phyloP scores from a whole-genome alignment of 306 rosid species.

The Quercus parvula region DNA sequence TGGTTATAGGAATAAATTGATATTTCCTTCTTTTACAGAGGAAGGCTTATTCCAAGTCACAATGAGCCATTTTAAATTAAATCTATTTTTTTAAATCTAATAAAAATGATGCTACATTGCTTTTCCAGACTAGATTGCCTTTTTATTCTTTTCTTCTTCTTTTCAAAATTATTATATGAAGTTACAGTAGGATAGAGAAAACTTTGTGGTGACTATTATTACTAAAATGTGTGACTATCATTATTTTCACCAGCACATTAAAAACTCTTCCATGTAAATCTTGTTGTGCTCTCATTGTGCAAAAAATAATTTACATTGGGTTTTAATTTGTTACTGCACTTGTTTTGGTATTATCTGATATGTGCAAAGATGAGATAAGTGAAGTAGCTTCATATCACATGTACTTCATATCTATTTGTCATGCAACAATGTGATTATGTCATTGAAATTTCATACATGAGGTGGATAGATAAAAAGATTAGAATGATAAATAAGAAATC shows the following conservation, averaged over 20 bases:
- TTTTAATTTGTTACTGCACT: background rate
- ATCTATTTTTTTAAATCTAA: too few species aligned
- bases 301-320: background rate
- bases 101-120: too few species aligned
- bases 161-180: too few species aligned
- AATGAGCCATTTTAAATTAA: too few species aligned
- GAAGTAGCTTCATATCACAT: background rate
- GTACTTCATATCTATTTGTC: background rate
- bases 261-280: background rate
- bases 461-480: background rate
- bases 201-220: too few species aligned
- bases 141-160: too few species aligned
- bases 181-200: too few species aligned
- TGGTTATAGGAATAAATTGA: too few species aligned
- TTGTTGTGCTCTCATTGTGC: background rate
- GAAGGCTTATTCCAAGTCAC: too few species aligned
- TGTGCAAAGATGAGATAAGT: background rate
- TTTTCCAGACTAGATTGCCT: too few species aligned
- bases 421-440: background rate
- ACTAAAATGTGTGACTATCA: too few species aligned
- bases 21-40: too few species aligned
- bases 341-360: background rate
- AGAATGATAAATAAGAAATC: background rate
- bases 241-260: background rate
- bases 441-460: background rate